Evolutionary conservation across 164 flowering plant species (phyloP), one percentile per base, ranked within the genome.

Genomic region (Malania oleifera): DNA sequence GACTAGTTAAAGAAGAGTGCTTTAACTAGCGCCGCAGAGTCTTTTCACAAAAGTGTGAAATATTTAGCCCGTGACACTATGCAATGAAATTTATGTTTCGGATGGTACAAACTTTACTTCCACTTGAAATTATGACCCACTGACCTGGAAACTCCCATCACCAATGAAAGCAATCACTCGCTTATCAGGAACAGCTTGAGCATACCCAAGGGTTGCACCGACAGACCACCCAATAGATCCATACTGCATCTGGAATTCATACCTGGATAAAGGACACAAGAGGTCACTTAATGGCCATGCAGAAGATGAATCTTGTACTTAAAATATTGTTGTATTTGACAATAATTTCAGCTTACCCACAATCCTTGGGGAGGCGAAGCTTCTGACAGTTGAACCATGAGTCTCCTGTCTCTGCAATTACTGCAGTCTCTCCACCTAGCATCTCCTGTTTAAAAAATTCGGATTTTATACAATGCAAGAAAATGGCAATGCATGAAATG

Each of bases 221-320:
- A 86, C 92, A 5, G 92, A 86, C 92, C 89, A 86, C 14, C 92
- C 89, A 58, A 84, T 89, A 1, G 96, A 89, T 63, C 90, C 96
- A 69, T 86, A 89, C 65, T 89, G 96, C 91, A 86, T 81, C 73
- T 89, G 92, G 75, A 88, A 85, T 67, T 88, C 96, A 44, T 68
- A 88, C 54, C 96, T 87, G 81, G 23, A 61, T 34, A 24, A 62
- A 52, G 28, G 22, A 60, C 31, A 61, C 10, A 22, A 27, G 9
- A 31, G 9, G 37, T 9, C 37, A 31, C 37, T 31, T 17, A n/a
- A 48, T 7, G 11, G 23, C 40, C 1, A 48, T 20, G 40, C 26
- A 27, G 14, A 26, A 43, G 11, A 59, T 7, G 31, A 26, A 34
- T 18, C 22, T 35, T 19, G 14, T 12, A 56, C 49, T 12, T 24